Percentiles rank a stretch among this genome's conserved stretches.
Evolutionary conservation across 495 filamentous ascomycete genomes (phyloP).

Genomic region (Neurospora sp.): DNA sequence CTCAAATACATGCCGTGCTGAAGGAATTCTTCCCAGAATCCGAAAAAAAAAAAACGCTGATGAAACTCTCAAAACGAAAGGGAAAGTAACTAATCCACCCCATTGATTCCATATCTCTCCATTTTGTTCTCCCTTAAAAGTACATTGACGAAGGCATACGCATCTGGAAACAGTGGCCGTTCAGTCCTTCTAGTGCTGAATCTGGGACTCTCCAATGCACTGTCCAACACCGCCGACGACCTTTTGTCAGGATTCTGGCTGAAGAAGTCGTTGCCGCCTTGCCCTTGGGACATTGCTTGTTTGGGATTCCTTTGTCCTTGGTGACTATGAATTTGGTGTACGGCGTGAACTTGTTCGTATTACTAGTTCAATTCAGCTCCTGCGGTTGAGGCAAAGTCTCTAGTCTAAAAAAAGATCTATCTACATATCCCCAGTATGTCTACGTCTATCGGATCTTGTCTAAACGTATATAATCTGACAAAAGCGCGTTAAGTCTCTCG

Average conservation of each 20-base stretch:
- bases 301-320: not conserved
- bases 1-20: constrained; percentile 3
- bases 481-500: not conserved
- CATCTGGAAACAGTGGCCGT: too few species aligned
- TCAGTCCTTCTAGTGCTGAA: not conserved
- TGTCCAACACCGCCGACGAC: not conserved
- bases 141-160: not conserved
- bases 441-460: not conserved
- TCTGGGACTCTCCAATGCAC: not conserved
- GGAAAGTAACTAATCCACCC: not conserved
- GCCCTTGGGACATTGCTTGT: constrained; percentile 7
- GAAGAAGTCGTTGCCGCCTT: not conserved
- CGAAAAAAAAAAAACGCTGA: not conserved
- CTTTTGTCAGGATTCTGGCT: not conserved
- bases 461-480: not conserved
- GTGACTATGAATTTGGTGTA: constrained; percentile 8
- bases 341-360: constrained; percentile 6
- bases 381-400: not conserved
- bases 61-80: not conserved
- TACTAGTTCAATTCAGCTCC: not conserved
- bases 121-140: not conserved
- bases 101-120: not conserved
- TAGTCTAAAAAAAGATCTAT: not conserved
- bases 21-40: not conserved
- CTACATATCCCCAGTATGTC: not conserved